Conservation (phyloP, 345 rosid species). For the Gossypium bickii region DNA sequence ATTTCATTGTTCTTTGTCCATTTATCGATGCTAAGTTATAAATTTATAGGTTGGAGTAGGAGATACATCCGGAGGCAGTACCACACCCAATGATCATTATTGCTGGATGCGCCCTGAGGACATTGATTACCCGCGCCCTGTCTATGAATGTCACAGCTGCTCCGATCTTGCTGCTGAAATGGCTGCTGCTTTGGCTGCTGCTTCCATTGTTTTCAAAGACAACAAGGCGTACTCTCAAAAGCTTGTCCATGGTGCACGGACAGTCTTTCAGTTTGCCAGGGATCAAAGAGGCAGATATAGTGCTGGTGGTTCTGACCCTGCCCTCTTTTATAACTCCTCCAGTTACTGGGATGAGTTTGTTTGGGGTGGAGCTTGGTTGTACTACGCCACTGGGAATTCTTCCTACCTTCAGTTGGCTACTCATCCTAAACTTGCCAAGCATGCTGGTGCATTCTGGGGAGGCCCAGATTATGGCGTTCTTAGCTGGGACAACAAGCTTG, state of each 20-base stretch:
- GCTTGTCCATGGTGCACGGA: constrained; percentile 88
- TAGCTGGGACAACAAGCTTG: constrained; percentile 98
- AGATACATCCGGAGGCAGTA: constrained; percentile 76
- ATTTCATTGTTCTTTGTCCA: neutral
- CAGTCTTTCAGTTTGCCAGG: constrained; percentile 70
- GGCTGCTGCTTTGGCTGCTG: constrained; percentile 95
- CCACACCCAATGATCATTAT: constrained; percentile 73
- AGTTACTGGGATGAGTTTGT: constrained; percentile 91
- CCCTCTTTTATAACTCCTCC: constrained; percentile 72
- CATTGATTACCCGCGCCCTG: constrained; percentile 79
- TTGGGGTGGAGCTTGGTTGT: constrained; percentile 98
- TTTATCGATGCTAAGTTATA: neutral
- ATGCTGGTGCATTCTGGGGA: constrained; percentile 95
- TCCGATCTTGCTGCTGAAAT: constrained; percentile 97
- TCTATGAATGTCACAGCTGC: constrained; percentile 59
- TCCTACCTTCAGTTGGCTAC: constrained; percentile 78
- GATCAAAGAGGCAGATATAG: constrained; percentile 74
- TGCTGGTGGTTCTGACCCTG: constrained; percentile 53
- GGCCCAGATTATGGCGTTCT: constrained; percentile 81
- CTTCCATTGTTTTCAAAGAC: constrained; percentile 94
- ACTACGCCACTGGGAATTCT: constrained; percentile 81
- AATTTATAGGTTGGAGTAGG: constrained; percentile 72
- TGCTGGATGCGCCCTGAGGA: constrained; percentile 99
- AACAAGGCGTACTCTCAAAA: constrained; percentile 85
- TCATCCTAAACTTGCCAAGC: constrained; percentile 60